phyloP scores from a whole-genome alignment of 2,329 filamentous ascomycete species.

The Lecanicillium sp. region DNA sequence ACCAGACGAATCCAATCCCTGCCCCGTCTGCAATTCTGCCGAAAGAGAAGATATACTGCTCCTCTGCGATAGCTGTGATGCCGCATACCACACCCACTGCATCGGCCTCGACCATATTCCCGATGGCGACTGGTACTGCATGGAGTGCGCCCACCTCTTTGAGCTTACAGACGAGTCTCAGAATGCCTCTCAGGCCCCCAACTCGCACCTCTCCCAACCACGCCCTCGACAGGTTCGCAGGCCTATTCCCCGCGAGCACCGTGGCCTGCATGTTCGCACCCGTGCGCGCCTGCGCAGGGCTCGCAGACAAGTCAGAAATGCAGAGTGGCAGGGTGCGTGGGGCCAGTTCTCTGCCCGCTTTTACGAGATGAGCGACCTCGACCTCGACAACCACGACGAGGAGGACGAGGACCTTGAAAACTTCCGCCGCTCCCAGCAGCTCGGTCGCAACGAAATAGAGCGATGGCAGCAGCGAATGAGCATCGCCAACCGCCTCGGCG shows the following conservation, averaged over 20 bases:
- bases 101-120: slow-evolving; percentile 75
- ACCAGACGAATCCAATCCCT: slow-evolving; percentile 65
- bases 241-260: slow-evolving; percentile 26
- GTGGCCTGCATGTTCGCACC: slow-evolving; percentile 43
- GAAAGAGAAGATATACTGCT: slow-evolving; percentile 81
- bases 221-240: slow-evolving; percentile 26
- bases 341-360: slow-evolving; percentile 55
- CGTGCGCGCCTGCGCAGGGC: slow-evolving; percentile 51
- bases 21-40: slow-evolving; percentile 74
- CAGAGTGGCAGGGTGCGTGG: slow-evolving; percentile 87
- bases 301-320: slow-evolving; percentile 60
- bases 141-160: slow-evolving; percentile 62
- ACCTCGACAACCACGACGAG: slow-evolving; percentile 36
- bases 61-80: slow-evolving; percentile 87
- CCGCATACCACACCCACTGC: slow-evolving; percentile 86
- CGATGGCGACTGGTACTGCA: slow-evolving; percentile 81
- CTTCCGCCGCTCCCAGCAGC: slow-evolving; percentile 47
- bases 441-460: slow-evolving; percentile 54
- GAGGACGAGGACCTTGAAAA: slow-evolving; percentile 67
- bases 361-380: slow-evolving; percentile 48
- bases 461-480: slow-evolving; percentile 80
- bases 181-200: slow-evolving; percentile 28
- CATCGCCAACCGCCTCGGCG: slow-evolving; percentile 75
- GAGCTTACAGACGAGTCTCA: slow-evolving; percentile 28
- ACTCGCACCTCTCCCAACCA: slow-evolving; percentile 19